These are phyloP conservation scores for Penstemon newberryi DNA, from an alignment of 257 asterid genomes.

Conservation along the genomic window DNA sequence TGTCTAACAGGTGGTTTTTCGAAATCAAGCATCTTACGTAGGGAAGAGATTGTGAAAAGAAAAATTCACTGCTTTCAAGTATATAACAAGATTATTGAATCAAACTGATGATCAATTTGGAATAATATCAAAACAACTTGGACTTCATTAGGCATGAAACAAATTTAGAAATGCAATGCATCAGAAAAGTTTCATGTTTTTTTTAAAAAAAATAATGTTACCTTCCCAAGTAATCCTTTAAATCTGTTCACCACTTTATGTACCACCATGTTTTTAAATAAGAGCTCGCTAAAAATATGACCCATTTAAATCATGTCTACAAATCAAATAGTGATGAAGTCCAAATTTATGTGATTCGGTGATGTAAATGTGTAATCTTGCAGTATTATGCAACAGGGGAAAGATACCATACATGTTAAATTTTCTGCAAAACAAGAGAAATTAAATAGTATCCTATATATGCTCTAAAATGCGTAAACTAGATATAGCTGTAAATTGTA, in stretches of 20 bases:
- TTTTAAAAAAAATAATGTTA: not conserved
- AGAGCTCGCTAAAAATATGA: not conserved
- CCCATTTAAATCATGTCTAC: not conserved
- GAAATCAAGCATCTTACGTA: not conserved
- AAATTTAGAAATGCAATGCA: not conserved
- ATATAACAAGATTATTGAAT: not conserved
- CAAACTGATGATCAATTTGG: not conserved
- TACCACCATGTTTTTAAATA: not conserved
- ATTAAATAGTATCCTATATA: no score
- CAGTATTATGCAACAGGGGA: no score
- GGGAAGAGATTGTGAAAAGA: not conserved
- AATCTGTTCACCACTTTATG: not conserved
- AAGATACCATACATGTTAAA: no score
- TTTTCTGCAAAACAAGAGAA: no score
- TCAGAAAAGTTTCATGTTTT: not conserved
- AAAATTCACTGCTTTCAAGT: not conserved
- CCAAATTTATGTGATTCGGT: not conserved
- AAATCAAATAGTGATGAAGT: not conserved
- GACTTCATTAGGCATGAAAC: not conserved
- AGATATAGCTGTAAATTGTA: no score
- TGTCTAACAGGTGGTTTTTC: no score
- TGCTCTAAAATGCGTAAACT: no score
- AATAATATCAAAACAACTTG: not conserved
- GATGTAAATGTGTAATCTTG: not conserved
- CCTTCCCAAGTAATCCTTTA: not conserved